Percentiles rank a stretch among this genome's conserved stretches.
phyloP scores from a whole-genome alignment of 345 rosid genomes.

The Eucalyptus virginea region DNA sequence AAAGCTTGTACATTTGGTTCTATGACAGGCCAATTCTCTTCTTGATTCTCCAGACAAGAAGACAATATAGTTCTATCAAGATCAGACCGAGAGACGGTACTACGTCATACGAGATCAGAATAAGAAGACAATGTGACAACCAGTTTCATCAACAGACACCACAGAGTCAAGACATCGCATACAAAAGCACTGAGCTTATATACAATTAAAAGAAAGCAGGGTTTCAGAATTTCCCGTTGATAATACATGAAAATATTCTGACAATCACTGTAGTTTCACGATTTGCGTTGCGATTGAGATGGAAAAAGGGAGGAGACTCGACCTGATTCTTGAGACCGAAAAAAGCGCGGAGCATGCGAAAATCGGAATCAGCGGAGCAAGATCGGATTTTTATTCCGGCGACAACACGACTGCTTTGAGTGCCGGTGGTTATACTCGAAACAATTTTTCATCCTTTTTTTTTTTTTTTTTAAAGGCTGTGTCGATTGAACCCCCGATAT shows the following conservation, averaged over 20 bases:
- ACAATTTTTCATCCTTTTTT: neutral
- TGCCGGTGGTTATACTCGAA: neutral
- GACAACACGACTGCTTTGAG: neutral
- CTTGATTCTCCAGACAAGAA: neutral
- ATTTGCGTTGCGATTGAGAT: neutral
- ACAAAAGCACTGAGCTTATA: neutral
- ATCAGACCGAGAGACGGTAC: neutral
- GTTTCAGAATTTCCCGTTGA: neutral
- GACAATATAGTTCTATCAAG: neutral
- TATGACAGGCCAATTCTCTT: neutral
- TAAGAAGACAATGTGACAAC: neutral
- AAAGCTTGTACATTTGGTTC: neutral
- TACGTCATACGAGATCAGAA: neutral
- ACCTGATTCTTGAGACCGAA: neutral
- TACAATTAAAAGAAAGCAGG: neutral
- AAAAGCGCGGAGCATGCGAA: neutral
- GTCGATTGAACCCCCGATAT: neutral
- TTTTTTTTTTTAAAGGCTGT: neutral
- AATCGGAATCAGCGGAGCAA: neutral
- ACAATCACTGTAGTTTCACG: neutral
- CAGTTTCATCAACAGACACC: neutral
- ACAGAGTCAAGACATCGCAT: neutral
- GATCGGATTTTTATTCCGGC: neutral
- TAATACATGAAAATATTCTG: neutral
- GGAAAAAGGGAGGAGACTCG: neutral